These are phyloP conservation scores for Scutellaria minor DNA, from an alignment of 257 asterid species.

Conservation along the genomic window DNA sequence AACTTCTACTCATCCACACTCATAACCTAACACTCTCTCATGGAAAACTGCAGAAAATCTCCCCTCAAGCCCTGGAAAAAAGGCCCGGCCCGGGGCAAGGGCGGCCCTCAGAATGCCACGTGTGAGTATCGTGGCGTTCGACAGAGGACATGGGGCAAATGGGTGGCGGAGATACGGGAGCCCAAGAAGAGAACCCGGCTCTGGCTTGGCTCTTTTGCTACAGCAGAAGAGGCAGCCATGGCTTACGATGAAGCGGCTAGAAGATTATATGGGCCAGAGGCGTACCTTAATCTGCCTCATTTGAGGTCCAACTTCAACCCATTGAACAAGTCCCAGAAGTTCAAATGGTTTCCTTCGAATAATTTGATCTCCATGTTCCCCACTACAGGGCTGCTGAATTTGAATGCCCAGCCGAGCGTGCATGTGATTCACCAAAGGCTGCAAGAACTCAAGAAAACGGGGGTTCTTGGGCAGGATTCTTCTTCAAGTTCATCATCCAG, in stretches of 20 bases:
- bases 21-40: slow-evolving; percentile 25
- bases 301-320: slow-evolving; percentile 81
- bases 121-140: slow-evolving; percentile 94
- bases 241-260: slow-evolving; percentile 98
- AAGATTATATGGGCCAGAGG: slow-evolving; percentile 87
- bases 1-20: slow-evolving; percentile 26
- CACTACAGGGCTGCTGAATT: slow-evolving; percentile 68
- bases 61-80: slow-evolving; percentile 98
- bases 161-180: slow-evolving; percentile 95
- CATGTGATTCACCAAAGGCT: slow-evolving; percentile 91
- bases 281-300: slow-evolving; percentile 92
- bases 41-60: slow-evolving; percentile 73
- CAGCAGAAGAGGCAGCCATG: slow-evolving; percentile 98
- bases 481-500: slow-evolving; percentile 57
- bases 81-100: slow-evolving; percentile 95
- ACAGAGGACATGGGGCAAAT: slow-evolving; percentile 95
- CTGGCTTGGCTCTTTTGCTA: slow-evolving; percentile 93
- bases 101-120: slow-evolving; percentile 90
- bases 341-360: slow-evolving; percentile 88
- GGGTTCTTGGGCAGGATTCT: slow-evolving; percentile 48
- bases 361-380: slow-evolving; percentile 55
- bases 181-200: slow-evolving; percentile 89
- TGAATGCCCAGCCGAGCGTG: slow-evolving; percentile 88
- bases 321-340: slow-evolving; percentile 77
- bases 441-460: slow-evolving; percentile 78